phyloP scores from a whole-genome alignment of 2,329 filamentous ascomycete genomes.

The Penicillium nordicum region DNA sequence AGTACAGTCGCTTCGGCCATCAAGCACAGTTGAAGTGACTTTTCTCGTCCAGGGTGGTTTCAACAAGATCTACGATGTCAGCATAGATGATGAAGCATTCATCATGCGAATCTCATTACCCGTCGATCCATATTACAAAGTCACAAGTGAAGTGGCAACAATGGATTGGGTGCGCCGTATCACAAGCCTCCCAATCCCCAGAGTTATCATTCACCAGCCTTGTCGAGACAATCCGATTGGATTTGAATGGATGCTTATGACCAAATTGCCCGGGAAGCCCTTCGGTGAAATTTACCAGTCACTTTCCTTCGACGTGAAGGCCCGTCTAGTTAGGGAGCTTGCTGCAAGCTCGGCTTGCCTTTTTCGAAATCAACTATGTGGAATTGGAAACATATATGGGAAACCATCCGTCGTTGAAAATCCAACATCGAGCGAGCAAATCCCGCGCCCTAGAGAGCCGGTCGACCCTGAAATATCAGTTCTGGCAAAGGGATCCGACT shows the following conservation, averaged over 20 bases:
- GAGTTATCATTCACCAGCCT: conserved; percentile 12
- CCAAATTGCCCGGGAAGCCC: conserved; percentile 8
- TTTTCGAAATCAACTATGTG: not conserved
- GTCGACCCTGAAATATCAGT: not conserved
- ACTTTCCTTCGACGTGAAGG: conserved; percentile 8
- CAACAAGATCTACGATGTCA: no score
- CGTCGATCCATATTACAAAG: no score
- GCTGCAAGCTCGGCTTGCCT: conserved; percentile 5
- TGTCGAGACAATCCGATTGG: conserved; percentile 14
- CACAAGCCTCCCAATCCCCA: conserved; percentile 8
- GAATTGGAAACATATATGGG: conserved; percentile 5
- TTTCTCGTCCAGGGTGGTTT: no score
- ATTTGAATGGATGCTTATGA: conserved; percentile 20
- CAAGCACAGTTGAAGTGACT: no score
- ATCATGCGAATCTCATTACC: no score
- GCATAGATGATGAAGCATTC: no score
- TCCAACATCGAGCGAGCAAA: not conserved
- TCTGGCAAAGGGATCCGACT: no score
- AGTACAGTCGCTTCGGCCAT: no score
- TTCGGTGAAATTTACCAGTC: conserved; percentile 4
- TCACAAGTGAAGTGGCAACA: no score
- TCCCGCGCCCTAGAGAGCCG: not conserved
- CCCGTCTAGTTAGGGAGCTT: conserved; percentile 1
- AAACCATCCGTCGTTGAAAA: not conserved
- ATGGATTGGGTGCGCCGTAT: no score